A percentile compares a stretch with the other conserved stretches of the same genome.
phyloP scores from a whole-genome alignment of 2,329 filamentous ascomycete species.

The Bipolaris bicolor region DNA sequence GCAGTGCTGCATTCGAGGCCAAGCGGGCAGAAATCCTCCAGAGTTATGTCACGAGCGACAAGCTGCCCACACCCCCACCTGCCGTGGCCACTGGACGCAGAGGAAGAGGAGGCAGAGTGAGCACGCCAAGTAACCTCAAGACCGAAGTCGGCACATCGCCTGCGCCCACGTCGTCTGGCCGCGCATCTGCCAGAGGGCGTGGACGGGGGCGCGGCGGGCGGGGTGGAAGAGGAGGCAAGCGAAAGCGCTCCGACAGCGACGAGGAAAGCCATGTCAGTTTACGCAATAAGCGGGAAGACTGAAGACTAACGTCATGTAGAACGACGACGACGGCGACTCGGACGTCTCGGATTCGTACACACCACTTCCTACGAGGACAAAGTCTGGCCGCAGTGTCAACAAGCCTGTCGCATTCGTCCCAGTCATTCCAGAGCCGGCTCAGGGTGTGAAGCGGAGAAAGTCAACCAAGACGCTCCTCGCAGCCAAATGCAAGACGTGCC shows the following conservation, averaged over 20 bases:
- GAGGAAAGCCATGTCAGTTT: conserved; percentile 45
- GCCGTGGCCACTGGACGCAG: conserved; percentile 37
- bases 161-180: conserved; percentile 27
- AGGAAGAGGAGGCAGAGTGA: conserved; percentile 44
- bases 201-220: conserved; percentile 46
- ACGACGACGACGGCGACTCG: conserved; percentile 45
- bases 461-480: conserved; percentile 59
- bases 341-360: conserved; percentile 56
- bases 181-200: conserved; percentile 48
- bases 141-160: conserved; percentile 35
- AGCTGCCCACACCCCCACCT: conserved; percentile 48
- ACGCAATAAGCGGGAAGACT: conserved; percentile 1
- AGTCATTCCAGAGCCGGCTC: conserved; percentile 56
- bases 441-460: conserved; percentile 62
- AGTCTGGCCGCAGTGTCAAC: conserved; percentile 74
- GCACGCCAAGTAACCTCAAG: conserved; percentile 42
- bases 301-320: conserved; percentile 30
- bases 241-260: conserved; percentile 48
- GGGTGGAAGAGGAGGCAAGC: conserved; percentile 47
- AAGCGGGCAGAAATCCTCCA: conserved; percentile 55
- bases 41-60: conserved; percentile 54
- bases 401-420: conserved; percentile 70
- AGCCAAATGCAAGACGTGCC: conserved; percentile 73
- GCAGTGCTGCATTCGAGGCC: conserved; percentile 53
- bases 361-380: conserved; percentile 69